Percentiles rank a stretch among this genome's conserved stretches.
Evolutionary conservation across 768 basidiomycete genomes (phyloP).

Genomic region (Boletus eberwhitei): DNA sequence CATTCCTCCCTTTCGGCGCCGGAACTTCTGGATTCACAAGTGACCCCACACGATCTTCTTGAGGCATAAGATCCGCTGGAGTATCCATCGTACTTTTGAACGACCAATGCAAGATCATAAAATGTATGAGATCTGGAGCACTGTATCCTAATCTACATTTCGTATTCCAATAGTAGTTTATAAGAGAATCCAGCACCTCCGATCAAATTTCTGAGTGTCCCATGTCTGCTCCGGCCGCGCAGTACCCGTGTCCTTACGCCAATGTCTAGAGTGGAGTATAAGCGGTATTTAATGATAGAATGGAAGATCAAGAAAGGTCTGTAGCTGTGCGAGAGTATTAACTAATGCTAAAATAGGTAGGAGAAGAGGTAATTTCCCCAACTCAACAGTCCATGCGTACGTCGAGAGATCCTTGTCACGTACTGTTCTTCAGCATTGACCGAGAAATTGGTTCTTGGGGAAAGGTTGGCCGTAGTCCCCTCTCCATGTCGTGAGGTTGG

Average conservation of each 20-base stretch:
- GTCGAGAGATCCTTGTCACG: neutral
- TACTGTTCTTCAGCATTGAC: constrained; percentile 34
- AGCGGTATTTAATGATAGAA: neutral
- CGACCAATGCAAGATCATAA: neutral
- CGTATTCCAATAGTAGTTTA: neutral
- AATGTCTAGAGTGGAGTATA: neutral
- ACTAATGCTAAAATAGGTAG: neutral
- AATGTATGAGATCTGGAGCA: neutral
- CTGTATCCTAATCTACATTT: too few relatives aligned
- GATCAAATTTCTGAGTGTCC: neutral
- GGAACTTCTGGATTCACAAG: constrained; percentile 5
- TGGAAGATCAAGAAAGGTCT: neutral
- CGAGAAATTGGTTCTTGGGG: constrained; percentile 50
- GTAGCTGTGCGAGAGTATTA: neutral
- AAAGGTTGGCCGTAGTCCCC: constrained; percentile 43
- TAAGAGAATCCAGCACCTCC: neutral
- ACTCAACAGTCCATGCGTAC: neutral
- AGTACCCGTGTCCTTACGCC: neutral
- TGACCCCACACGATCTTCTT: constrained; percentile 3
- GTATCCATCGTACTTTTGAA: neutral
- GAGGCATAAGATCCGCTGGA: neutral
- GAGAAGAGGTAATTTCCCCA: neutral
- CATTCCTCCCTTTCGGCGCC: constrained; percentile 14
- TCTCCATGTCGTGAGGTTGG: constrained; percentile 43
- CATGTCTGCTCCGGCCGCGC: neutral